Percentiles rank a stretch among this genome's conserved stretches.
phyloP scores from a whole-genome alignment of 2,329 filamentous ascomycete species.

The Paecilomyces variotii region DNA sequence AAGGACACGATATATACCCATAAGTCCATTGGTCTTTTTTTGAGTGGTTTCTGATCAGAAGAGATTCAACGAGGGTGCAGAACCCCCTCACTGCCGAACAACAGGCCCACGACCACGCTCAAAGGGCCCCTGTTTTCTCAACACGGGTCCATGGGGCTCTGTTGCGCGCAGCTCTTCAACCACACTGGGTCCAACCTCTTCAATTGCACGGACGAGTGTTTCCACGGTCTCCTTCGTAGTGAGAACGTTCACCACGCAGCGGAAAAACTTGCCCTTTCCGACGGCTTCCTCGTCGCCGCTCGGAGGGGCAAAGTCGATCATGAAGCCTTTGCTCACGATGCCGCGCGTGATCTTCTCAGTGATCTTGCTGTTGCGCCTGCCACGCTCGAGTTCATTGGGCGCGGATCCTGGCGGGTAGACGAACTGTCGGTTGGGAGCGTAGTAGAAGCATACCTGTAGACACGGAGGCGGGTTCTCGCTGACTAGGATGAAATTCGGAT shows the following conservation, averaged over 20 bases:
- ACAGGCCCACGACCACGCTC: slow-evolving; percentile 29
- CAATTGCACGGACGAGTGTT: slow-evolving; percentile 53
- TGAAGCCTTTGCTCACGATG: slow-evolving; percentile 55
- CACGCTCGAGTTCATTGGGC: slow-evolving; percentile 26
- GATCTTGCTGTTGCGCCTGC: slow-evolving; percentile 44
- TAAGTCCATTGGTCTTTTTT: too few relatives aligned
- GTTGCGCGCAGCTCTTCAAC: slow-evolving; percentile 15
- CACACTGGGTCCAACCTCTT: slow-evolving; percentile 35
- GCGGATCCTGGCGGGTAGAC: slow-evolving; percentile 23
- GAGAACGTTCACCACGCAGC: slow-evolving; percentile 59
- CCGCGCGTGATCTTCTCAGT: slow-evolving; percentile 49
- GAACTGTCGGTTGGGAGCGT: slow-evolving; percentile 52
- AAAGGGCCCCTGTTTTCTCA: slow-evolving; percentile 16
- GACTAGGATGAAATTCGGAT: slow-evolving; percentile 60
- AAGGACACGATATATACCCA: too few relatives aligned
- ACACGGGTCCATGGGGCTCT: background rate
- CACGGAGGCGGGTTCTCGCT: slow-evolving; percentile 73
- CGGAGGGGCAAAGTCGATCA: slow-evolving; percentile 58
- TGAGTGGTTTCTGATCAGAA: background rate
- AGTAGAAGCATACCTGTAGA: slow-evolving; percentile 93
- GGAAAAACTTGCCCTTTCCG: slow-evolving; percentile 57
- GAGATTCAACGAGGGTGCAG: background rate
- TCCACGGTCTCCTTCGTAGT: slow-evolving; percentile 55
- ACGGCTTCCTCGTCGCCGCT: slow-evolving; percentile 39
- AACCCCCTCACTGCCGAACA: slow-evolving; percentile 13